Evolutionary conservation across 2,329 filamentous ascomycete species (phyloP), one percentile per base, ranked within the genome.

Genomic region (Sporothrix inflata): DNA sequence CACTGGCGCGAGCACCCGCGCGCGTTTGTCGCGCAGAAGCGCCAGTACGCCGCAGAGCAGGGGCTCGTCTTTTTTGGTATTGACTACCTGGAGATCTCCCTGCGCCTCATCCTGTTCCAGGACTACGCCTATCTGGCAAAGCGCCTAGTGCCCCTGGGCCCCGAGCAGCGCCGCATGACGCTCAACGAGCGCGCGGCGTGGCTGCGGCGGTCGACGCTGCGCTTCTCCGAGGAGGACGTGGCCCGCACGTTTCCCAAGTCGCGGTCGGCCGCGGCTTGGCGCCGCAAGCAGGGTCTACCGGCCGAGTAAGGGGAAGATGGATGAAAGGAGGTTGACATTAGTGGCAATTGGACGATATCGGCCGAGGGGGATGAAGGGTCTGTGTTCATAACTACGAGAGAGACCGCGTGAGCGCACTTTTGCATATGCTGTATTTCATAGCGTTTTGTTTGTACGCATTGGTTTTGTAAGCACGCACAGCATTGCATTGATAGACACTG

Each of bases 1-100:
- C 93, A 94, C 82, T 95, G 92, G 92, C 89, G 92, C 72, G 91
- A 94, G 24, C 92, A 94, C 76, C 92, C 92, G 0, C 84, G 89
- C 14, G 88, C 91, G 7, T 94, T 95, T 80, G 82, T 94, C 1
- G 85, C 89, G 76, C 87, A 89, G 61, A 94, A 93, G 80, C 81
- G 87, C 30, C 86, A 85, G 2, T 95, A 94, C 77, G 84, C 87
- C 0, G 80, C 84, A 8, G 89, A 93, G 77, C 83, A 89, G 24
- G 92, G 92, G 0, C 85, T 95, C 7, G 90, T 94, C 6, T 94
- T 95, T 78, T 90, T 91, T 79, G 90, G 94, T 77, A 93, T 95
- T 76, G 92, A 94, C 80, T 95, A 93, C 78, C 82, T 94, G 69
- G 91, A 93, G 85, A 88, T 94, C 74, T 93, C 92, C 0, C 79